phyloP scores from a whole-genome alignment of 805 yeast species.

The Candida stauntonica region DNA sequence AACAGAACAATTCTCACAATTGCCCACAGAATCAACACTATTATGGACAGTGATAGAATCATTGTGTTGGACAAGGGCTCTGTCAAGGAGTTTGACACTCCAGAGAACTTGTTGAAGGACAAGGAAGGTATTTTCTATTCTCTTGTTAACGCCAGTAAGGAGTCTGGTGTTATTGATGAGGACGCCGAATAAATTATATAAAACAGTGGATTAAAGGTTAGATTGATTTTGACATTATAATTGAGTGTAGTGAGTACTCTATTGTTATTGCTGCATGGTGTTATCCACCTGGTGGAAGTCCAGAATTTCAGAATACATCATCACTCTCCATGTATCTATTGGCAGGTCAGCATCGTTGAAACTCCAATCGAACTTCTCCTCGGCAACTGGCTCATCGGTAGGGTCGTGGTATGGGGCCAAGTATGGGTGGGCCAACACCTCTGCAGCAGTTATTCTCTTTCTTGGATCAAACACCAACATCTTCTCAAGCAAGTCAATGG shows the following conservation, averaged over 20 bases:
- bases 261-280: conserved; percentile 6
- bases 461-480: conserved; percentile 96
- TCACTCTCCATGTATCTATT: conserved; percentile 96
- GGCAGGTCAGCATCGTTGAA: conserved; percentile 97
- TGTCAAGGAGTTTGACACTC: conserved; percentile 74
- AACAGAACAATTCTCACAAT: conserved; percentile 78
- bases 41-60: conserved; percentile 75
- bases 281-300: conserved; percentile 82
- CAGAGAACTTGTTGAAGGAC: conserved; percentile 59
- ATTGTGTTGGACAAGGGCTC: conserved; percentile 72
- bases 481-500: conserved; percentile 79
- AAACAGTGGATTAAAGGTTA: too few species aligned
- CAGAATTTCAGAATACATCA: conserved; percentile 97
- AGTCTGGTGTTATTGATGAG: conserved; percentile 7
- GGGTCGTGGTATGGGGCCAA: conserved; percentile 96
- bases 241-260: too few species aligned
- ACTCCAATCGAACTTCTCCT: conserved; percentile 93
- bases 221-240: too few species aligned
- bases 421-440: conserved; percentile 86
- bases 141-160: conserved; percentile 55
- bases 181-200: conserved; percentile 5
- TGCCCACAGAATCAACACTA: conserved; percentile 81
- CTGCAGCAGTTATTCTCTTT: conserved; percentile 88
- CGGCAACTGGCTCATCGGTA: conserved; percentile 93
- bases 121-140: conserved; percentile 71